Conservation (phyloP, 495 filamentous ascomycete genomes). For the Penicillium turbatum region DNA sequence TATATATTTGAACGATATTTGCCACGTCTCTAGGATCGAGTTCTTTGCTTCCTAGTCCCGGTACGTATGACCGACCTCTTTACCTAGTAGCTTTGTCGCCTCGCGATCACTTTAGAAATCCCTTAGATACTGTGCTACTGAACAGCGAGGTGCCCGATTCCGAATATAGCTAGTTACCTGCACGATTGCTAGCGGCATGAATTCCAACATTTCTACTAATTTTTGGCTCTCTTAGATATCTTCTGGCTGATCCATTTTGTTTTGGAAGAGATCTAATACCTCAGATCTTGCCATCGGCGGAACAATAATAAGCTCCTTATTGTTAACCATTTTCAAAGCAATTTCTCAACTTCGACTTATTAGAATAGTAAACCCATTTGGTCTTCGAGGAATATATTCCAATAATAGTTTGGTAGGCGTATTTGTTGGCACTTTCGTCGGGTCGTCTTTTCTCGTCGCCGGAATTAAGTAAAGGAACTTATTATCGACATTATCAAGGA, state of each 20-base stretch:
- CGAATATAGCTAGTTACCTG: slow-evolving; percentile 46
- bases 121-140: slow-evolving; percentile 30
- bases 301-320: slow-evolving; percentile 29
- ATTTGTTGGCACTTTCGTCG: background rate
- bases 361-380: slow-evolving; percentile 22
- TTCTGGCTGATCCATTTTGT: slow-evolving; percentile 24
- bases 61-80: background rate
- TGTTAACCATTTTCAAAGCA: slow-evolving; percentile 22
- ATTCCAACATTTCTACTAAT: slow-evolving; percentile 36
- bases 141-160: slow-evolving; percentile 17
- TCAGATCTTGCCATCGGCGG: slow-evolving; percentile 30
- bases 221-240: slow-evolving; percentile 7
- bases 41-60: slow-evolving; percentile 17
- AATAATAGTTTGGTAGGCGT: background rate
- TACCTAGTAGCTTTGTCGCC: background rate
- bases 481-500: slow-evolving; percentile 10
- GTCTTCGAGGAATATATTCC: background rate
- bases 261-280: slow-evolving; percentile 36
- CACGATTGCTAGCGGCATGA: slow-evolving; percentile 45
- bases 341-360: slow-evolving; percentile 29
- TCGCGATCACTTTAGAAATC: slow-evolving; percentile 19
- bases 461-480: slow-evolving; percentile 17
- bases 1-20: slow-evolving; percentile 30
- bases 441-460: background rate
- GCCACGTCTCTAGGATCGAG: slow-evolving; percentile 27